These are phyloP conservation scores for Crassisporium funariophilum DNA, from an alignment of 768 basidiomycete genomes.

Conservation along the genomic window DNA sequence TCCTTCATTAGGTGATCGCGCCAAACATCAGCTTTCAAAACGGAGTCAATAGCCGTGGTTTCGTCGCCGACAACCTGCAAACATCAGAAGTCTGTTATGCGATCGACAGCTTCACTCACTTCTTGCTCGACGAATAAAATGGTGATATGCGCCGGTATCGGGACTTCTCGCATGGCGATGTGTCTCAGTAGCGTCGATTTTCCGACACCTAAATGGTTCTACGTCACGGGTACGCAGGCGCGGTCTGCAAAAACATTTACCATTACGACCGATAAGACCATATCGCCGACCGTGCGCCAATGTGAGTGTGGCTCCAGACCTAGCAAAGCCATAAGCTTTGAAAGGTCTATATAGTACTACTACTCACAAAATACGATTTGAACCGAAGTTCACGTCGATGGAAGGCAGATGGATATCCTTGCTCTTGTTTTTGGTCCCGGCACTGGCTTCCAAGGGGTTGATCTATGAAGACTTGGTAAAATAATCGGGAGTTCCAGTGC, in stretches of 20 bases:
- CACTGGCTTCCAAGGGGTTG: conserved; percentile 86
- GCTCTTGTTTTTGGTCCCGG: conserved; percentile 87
- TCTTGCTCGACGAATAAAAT: conserved; percentile 99
- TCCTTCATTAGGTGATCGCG: conserved; percentile 89
- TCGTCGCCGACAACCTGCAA: conserved; percentile 88
- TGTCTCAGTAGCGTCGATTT: conserved; percentile 95
- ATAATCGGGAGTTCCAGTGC: not conserved
- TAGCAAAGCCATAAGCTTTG: conserved; percentile 27
- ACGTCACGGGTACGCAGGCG: not conserved
- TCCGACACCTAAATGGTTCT: conserved; percentile 67
- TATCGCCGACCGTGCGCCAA: conserved; percentile 89
- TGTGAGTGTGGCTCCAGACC: conserved; percentile 84
- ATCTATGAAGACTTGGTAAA: conserved; percentile 42
- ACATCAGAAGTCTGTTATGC: conserved; percentile 3
- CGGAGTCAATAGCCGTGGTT: conserved; percentile 88
- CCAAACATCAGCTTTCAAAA: conserved; percentile 99
- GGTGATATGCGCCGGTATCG: conserved; percentile 92
- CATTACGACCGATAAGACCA: conserved; percentile 89
- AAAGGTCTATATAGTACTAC: not conserved
- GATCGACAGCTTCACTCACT: conserved; percentile 41
- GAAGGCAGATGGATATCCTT: conserved; percentile 95
- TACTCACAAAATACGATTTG: conserved; percentile 85
- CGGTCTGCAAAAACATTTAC: conserved; percentile 34
- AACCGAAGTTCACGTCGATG: conserved; percentile 96
- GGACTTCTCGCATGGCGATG: conserved; percentile 92